Evolutionary conservation across 371 early-diverging fungal species (phyloP).

Genomic region (Catenaria anguillulae): DNA sequence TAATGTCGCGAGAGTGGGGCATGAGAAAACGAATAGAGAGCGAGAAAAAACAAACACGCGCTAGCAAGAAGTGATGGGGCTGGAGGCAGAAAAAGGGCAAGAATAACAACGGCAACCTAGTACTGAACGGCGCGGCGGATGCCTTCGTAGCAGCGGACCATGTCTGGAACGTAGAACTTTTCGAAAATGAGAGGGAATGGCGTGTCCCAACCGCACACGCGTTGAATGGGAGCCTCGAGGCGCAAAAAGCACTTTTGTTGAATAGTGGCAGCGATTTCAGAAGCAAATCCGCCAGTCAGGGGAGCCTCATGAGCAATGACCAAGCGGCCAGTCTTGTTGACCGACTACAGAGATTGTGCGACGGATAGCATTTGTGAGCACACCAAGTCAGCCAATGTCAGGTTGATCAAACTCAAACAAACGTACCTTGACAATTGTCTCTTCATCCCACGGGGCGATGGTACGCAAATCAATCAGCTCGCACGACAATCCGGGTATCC

Average conservation of each 20-base stretch:
- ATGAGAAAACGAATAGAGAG: too few relatives aligned
- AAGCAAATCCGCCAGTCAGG: conserved; percentile 79
- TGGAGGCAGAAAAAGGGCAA: too few relatives aligned
- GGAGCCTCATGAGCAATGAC: conserved; percentile 94
- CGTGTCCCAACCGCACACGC: conserved; percentile 81
- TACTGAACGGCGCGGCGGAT: conserved; percentile 62
- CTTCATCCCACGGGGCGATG: conserved; percentile 87
- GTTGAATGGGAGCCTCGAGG: conserved; percentile 70
- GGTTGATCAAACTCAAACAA: conserved; percentile 1
- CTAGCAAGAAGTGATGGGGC: too few relatives aligned
- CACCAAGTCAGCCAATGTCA: conserved; percentile 3
- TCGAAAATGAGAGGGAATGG: conserved; percentile 95
- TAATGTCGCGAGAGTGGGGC: too few relatives aligned
- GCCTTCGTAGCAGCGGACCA: conserved; percentile 73
- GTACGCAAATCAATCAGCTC: conserved; percentile 91
- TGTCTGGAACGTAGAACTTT: conserved; percentile 83
- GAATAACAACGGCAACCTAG: conserved; percentile 15
- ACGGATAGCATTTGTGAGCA: conserved; percentile 7
- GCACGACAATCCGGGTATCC: conserved; percentile 72
- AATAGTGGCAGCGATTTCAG: conserved; percentile 84
- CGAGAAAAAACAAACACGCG: too few relatives aligned
- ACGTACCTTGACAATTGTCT: conserved; percentile 53
- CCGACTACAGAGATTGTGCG: too few relatives aligned
- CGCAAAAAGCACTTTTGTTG: conserved; percentile 68
- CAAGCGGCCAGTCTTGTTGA: conserved; percentile 87